Conservation (phyloP, 2,329 filamentous ascomycete genomes). For the Grosmannia serpens region DNA sequence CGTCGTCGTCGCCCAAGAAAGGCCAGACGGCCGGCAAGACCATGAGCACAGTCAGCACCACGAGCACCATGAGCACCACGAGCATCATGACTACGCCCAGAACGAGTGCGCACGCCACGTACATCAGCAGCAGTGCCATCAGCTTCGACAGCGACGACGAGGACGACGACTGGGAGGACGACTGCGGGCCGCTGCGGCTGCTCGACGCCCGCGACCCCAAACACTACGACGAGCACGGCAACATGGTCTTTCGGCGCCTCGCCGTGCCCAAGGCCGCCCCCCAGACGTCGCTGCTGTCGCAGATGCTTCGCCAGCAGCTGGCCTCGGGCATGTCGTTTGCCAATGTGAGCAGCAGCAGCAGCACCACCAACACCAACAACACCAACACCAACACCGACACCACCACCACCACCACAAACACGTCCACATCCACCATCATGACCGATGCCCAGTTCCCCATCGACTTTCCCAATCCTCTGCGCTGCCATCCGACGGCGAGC, state of each 20-base stretch:
- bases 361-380: neutral
- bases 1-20: neutral
- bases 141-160: constrained; percentile 1
- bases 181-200: neutral
- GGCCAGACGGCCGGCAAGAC: neutral
- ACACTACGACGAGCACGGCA: neutral
- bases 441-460: neutral
- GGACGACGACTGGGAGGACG: neutral
- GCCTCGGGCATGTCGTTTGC: neutral
- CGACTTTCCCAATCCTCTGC: constrained; percentile 5
- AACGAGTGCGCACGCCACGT: neutral
- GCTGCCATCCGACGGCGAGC: constrained; percentile 1
- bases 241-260: neutral
- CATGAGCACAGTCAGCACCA: neutral
- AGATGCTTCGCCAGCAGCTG: neutral
- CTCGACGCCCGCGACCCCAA: neutral
- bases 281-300: neutral
- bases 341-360: neutral
- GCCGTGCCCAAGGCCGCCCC: neutral
- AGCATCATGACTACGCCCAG: neutral
- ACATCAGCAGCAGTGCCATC: constrained; percentile 1
- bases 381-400: neutral
- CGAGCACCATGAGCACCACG: neutral
- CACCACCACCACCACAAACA: neutral
- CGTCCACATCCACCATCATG: neutral